phyloP scores from a whole-genome alignment of 257 asterid species.

The Ehretia macrophylla region DNA sequence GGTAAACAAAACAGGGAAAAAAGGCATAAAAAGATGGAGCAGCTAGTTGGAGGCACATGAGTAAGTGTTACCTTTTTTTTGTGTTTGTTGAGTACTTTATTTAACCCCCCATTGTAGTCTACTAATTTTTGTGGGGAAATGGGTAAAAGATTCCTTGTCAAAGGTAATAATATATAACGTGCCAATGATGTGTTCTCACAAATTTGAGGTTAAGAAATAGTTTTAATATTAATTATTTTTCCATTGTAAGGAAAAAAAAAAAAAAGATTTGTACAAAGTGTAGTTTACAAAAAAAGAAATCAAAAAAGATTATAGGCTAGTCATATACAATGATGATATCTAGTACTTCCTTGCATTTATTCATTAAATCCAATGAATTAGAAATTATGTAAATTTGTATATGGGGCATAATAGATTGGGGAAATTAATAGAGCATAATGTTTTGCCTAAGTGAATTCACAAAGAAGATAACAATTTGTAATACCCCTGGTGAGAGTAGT shows the following conservation, averaged over 20 bases:
- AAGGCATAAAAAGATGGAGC: slow-evolving; percentile 67
- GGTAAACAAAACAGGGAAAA: slow-evolving; percentile 24
- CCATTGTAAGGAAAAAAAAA: background rate
- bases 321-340: too few relatives aligned
- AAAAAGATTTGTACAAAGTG: too few relatives aligned
- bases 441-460: too few relatives aligned
- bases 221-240: slow-evolving; percentile 2
- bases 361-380: too few relatives aligned
- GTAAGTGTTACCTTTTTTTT: slow-evolving; percentile 41
- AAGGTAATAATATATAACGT: background rate
- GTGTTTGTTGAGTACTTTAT: slow-evolving; percentile 27
- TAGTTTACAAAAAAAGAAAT: too few relatives aligned
- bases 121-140: slow-evolving; percentile 21
- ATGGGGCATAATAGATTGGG: too few relatives aligned
- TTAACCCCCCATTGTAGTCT: background rate
- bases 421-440: too few relatives aligned
- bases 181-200: background rate
- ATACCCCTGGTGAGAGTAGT: too few relatives aligned
- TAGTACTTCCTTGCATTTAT: too few relatives aligned
- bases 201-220: background rate
- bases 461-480: too few relatives aligned
- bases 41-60: slow-evolving; percentile 73
- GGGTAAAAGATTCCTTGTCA: slow-evolving; percentile 22
- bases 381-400: too few relatives aligned
- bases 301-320: too few relatives aligned